These are phyloP conservation scores for Penicillium riverlandense DNA, from an alignment of 495 filamentous ascomycete species.

Conservation along the genomic window DNA sequence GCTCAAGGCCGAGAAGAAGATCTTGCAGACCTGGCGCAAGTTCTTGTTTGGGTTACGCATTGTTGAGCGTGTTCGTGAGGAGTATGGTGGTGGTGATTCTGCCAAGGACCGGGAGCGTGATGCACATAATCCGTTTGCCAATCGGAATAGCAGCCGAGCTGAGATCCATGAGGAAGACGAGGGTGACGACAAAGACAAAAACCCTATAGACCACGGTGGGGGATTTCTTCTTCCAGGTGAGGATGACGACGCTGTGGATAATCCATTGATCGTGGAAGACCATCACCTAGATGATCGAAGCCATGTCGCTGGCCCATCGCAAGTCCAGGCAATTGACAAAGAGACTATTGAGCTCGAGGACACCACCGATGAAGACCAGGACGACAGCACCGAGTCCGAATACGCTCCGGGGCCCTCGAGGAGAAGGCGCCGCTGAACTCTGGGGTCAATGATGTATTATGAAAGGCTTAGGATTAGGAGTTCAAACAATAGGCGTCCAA, in stretches of 20 bases:
- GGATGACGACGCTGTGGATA: slow-evolving; percentile 18
- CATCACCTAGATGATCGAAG: slow-evolving; percentile 2
- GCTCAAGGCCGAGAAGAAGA: slow-evolving; percentile 68
- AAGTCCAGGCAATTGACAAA: neutral
- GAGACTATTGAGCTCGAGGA: too few relatives aligned
- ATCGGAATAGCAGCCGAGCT: slow-evolving; percentile 5
- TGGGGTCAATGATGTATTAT: too few relatives aligned
- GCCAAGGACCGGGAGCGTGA: slow-evolving; percentile 25
- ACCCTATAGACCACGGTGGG: slow-evolving; percentile 24
- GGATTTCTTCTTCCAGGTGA: slow-evolving; percentile 29
- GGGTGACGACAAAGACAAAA: slow-evolving; percentile 3
- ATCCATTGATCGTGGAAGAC: slow-evolving; percentile 25
- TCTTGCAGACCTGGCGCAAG: slow-evolving; percentile 75
- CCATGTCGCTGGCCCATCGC: slow-evolving; percentile 5
- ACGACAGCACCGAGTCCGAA: too few relatives aligned
- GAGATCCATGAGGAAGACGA: neutral
- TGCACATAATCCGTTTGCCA: slow-evolving; percentile 32
- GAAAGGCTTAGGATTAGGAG: too few relatives aligned
- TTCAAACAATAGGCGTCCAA: too few relatives aligned
- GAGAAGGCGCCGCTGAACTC: too few relatives aligned
- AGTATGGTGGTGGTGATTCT: slow-evolving; percentile 61
- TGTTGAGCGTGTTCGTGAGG: slow-evolving; percentile 65
- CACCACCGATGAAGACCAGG: too few relatives aligned
- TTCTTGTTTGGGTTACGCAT: slow-evolving; percentile 81
- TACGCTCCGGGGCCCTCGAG: too few relatives aligned